These are phyloP conservation scores for Colletotrichum cereale DNA, from an alignment of 2,329 filamentous ascomycete genomes.

Conservation along the genomic window DNA sequence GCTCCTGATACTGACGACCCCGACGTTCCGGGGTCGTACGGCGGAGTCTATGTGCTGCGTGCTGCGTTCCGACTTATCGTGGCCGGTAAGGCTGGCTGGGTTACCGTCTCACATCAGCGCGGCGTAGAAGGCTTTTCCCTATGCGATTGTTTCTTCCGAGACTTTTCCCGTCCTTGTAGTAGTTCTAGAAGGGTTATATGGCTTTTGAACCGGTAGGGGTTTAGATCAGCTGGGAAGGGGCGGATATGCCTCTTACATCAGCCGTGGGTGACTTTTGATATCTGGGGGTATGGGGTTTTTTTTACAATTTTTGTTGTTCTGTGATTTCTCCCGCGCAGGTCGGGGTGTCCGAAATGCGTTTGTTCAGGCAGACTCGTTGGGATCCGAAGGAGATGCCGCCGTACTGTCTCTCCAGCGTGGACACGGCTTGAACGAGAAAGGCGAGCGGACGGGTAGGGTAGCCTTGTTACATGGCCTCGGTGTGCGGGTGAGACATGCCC, in stretches of 20 bases:
- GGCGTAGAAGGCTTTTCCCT: background rate
- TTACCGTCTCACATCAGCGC: background rate
- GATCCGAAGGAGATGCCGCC: background rate
- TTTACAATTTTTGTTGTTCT: no score
- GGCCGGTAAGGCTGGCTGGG: background rate
- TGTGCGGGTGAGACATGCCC: background rate
- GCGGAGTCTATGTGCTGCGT: background rate
- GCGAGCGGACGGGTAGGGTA: background rate
- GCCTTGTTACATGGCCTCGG: background rate
- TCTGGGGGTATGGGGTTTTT: background rate
- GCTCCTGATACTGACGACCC: background rate
- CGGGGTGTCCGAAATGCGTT: background rate
- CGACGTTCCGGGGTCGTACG: background rate
- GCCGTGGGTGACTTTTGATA: background rate
- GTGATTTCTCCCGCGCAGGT: background rate
- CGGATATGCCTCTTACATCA: background rate
- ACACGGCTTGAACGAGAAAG: background rate
- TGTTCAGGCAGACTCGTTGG: background rate
- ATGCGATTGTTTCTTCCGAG: background rate
- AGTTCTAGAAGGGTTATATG: background rate
- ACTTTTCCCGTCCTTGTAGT: background rate
- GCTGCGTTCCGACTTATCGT: background rate
- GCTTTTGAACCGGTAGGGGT: background rate
- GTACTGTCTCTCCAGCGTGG: background rate
- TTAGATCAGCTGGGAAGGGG: background rate